Conservation (phyloP, 140 eudicot genomes). For the Bidens hawaiensis region DNA sequence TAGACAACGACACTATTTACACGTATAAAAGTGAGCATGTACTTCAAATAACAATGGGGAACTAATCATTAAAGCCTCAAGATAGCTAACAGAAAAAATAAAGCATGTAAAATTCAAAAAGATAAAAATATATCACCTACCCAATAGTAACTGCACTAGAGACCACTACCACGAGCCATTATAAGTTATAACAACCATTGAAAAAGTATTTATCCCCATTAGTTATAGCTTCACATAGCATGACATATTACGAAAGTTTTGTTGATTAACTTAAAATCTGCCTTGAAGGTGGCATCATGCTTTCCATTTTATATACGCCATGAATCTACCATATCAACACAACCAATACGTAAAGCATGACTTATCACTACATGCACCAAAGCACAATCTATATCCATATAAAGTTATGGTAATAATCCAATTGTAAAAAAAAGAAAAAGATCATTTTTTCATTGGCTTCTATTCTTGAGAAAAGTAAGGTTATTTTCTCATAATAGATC, state of each 20-base stretch:
- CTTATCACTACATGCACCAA: background rate
- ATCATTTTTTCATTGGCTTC: background rate
- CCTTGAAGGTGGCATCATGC: background rate
- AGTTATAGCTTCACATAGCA: background rate
- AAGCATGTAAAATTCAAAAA: background rate
- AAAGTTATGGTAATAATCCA: background rate
- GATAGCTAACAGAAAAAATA: background rate
- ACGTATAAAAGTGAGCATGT: background rate
- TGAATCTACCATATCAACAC: background rate
- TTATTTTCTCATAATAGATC: background rate
- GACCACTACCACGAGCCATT: background rate
- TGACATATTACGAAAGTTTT: conserved; percentile 8
- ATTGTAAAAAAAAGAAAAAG: background rate
- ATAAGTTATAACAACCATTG: background rate
- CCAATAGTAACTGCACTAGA: background rate
- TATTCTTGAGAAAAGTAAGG: background rate
- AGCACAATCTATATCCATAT: background rate
- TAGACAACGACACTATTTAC: background rate
- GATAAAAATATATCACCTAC: background rate
- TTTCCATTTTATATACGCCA: background rate
- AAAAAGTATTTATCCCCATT: background rate
- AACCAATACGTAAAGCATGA: background rate
- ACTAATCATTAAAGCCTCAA: background rate
- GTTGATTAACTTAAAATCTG: conserved; percentile 1
- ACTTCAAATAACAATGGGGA: background rate